These are phyloP conservation scores for Massarina eburnea DNA, from an alignment of 2,329 filamentous ascomycete species.

Conservation along the genomic window DNA sequence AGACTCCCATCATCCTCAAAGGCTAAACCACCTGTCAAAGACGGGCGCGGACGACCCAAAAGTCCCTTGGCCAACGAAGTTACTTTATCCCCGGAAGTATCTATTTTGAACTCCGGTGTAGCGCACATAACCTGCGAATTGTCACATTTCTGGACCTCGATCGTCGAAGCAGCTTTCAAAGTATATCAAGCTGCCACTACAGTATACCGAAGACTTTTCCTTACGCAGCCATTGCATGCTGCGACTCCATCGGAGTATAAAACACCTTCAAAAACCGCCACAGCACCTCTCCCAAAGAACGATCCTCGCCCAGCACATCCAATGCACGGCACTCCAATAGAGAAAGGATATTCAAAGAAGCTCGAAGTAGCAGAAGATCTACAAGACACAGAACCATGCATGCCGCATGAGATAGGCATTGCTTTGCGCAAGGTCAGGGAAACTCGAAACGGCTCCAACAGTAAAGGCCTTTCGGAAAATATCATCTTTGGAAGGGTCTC, in stretches of 20 bases:
- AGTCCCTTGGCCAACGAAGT: neutral
- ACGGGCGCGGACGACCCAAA: no score
- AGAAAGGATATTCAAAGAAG: no score
- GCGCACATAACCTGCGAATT: no score
- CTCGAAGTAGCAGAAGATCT: no score
- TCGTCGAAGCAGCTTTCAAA: neutral
- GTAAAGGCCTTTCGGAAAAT: conserved; percentile 1
- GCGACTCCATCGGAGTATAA: no score
- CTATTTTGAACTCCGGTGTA: neutral
- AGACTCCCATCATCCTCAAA: neutral
- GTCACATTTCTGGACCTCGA: neutral
- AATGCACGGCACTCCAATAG: no score
- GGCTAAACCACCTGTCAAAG: neutral
- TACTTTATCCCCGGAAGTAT: neutral
- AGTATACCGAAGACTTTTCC: no score
- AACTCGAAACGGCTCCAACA: neutral
- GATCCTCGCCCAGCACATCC: no score
- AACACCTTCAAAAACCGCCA: no score
- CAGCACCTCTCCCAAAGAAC: no score
- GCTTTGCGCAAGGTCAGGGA: neutral
- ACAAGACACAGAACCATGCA: neutral
- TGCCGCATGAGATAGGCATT: neutral
- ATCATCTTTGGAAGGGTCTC: conserved; percentile 23
- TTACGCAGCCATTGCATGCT: no score
- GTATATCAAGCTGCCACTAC: neutral